Base-by-base conservation (phyloP, 106 monocot species). In the Dendrobium chrysotoxum region DNA sequence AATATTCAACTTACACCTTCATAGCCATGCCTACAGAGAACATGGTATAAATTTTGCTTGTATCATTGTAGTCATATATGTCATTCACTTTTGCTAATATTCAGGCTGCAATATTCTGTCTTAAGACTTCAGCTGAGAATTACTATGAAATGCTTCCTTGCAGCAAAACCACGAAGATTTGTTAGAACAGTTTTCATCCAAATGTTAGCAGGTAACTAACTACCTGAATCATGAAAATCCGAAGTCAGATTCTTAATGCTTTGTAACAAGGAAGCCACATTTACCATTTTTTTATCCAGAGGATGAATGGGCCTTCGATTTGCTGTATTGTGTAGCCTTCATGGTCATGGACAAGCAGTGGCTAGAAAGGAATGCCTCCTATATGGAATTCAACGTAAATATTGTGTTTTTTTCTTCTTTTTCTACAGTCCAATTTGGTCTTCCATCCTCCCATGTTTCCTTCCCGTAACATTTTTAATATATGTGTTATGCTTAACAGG, bases 181-280 rank as follows among this genome's bases (percentile, higher is more conserved):
- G 81, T 93, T 16, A 83, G 91, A 86, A 81, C 95, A 67, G 91
- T 93, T 76, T 96, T 96, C 80, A 86, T 93, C 78, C 95, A 96
- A 83, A 96, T 96, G 91, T 82, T 96, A 65, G 86, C 92, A 89
- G 92, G 95, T 95, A 66, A 81, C 74, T 74, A 74, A 74, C 11
- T 20, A 74, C 4, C 35, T 35, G 35, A 40, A 41, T 65, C n/a
- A 65, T 6, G 1, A 65, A 65, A 10, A 65, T 65, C 26, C 10
- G 26, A 25, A 25, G 23, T 25, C 25, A 25, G 9, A 70, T 70
- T 17, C 70, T 70, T 70, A 31, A 31, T 70, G 15, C 70, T n/a
- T 23, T 61, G 23, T n/a, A 23, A 23, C 2, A 23, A n/a, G 0
- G 10, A 4, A 17, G 57, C 21, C 57, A 17, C 15, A 28, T 9